phyloP scores from a whole-genome alignment of 176 grass and related monocot genomes.

The Rhynchospora pubera region DNA sequence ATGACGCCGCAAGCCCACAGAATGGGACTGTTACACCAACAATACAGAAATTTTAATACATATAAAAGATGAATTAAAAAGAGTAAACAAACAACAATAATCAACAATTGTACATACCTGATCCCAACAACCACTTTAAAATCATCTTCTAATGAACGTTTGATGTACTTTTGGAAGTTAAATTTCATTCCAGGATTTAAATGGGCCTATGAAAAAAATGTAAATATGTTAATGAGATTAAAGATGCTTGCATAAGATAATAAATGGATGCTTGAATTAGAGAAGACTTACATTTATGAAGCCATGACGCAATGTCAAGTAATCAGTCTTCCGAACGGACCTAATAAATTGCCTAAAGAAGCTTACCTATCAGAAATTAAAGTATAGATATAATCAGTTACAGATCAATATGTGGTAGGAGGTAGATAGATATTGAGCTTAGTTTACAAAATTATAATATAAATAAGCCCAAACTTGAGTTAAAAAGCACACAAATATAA shows the following conservation, averaged over 20 bases:
- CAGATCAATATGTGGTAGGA: background rate
- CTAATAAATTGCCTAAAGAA: constrained; percentile 90
- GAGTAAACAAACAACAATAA: background rate
- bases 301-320: constrained; percentile 71
- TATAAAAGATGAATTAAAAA: constrained; percentile 20
- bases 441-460: background rate
- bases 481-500: background rate
- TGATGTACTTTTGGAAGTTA: constrained; percentile 88
- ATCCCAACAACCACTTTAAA: constrained; percentile 88
- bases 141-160: constrained; percentile 81
- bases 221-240: background rate
- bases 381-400: constrained; percentile 1
- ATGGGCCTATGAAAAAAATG: constrained; percentile 43
- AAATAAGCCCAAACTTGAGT: constrained; percentile 32
- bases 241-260: background rate
- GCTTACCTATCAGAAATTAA: constrained; percentile 39
- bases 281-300: constrained; percentile 61
- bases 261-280: constrained; percentile 2
- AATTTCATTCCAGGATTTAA: constrained; percentile 51
- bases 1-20: constrained; percentile 76
- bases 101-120: constrained; percentile 32
- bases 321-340: constrained; percentile 78
- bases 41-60: constrained; percentile 10
- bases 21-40: constrained; percentile 43
- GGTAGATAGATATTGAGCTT: background rate